Conservation (phyloP, 179 eudicot genomes). For the Pouteria campechiana region DNA sequence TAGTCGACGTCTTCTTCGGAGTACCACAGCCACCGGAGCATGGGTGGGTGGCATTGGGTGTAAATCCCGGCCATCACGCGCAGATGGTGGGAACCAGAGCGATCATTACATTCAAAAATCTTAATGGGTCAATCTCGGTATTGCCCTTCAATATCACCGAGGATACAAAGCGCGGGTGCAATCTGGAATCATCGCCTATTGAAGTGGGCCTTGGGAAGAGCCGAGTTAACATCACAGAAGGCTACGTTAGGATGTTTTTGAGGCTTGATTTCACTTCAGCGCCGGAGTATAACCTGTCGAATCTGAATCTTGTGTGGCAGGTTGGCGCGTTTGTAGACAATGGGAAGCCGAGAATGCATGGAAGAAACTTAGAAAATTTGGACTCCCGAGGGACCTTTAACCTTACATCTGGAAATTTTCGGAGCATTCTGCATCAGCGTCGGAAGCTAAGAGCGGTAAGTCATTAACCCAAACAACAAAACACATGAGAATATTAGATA, state of each 20-base stretch:
- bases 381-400: no score
- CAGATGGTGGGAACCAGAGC: conserved; percentile 6
- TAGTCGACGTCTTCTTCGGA: background rate
- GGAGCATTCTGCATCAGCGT: no score
- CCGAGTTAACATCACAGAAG: background rate
- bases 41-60: conserved; percentile 6
- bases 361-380: no score
- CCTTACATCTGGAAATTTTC: no score
- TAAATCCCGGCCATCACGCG: background rate
- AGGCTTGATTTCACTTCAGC: background rate
- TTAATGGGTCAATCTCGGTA: background rate
- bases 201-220: background rate
- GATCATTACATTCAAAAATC: background rate
- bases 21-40: background rate
- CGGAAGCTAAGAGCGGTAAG: no score
- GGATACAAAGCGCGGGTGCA: background rate
- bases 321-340: background rate
- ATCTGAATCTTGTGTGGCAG: conserved; percentile 2
- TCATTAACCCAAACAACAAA: no score
- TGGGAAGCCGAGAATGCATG: no score
- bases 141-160: background rate
- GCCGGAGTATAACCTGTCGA: background rate
- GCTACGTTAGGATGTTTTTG: background rate
- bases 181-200: background rate
- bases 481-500: no score